A percentile compares a stretch with the other conserved stretches of the same genome.
These are phyloP conservation scores for Verbena officinalis DNA, from an alignment of 257 asterid species.

Conservation along the genomic window DNA sequence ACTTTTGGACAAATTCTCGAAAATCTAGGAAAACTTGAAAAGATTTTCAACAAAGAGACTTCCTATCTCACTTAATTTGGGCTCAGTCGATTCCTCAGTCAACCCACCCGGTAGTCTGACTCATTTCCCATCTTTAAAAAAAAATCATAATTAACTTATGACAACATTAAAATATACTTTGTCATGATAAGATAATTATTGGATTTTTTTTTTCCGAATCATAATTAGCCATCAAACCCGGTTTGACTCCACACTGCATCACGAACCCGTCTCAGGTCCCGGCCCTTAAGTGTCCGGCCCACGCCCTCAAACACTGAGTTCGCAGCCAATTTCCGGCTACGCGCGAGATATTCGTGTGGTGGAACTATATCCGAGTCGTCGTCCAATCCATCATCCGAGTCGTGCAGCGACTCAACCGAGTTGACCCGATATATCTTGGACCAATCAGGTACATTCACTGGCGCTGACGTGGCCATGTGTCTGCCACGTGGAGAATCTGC, in stretches of 20 bases:
- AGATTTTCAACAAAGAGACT: not conserved
- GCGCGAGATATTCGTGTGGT: conserved; percentile 80
- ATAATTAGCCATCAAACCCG: conserved; percentile 68
- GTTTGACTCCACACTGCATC: conserved; percentile 96
- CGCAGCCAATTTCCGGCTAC: conserved; percentile 50
- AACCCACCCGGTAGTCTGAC: conserved; percentile 2
- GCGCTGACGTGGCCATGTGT: conserved; percentile 75
- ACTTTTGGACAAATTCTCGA: not conserved
- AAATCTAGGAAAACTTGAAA: conserved; percentile 3
- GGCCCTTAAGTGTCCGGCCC: conserved; percentile 79
- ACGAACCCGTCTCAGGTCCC: conserved; percentile 84
- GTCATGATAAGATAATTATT: not conserved
- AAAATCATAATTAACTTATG: not conserved
- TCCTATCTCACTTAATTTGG: not conserved
- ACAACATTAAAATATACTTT: not conserved
- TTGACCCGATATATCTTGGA: conserved; percentile 70
- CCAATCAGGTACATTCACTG: conserved; percentile 81
- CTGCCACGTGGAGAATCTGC: conserved; percentile 49
- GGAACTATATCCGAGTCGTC: conserved; percentile 61
- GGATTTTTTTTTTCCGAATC: not conserved
- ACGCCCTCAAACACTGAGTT: conserved; percentile 83
- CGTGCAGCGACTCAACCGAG: conserved; percentile 66
- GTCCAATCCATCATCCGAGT: conserved; percentile 41
- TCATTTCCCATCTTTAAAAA: conserved; percentile 6
- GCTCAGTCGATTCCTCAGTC: conserved; percentile 16